Evolutionary conservation across 306 rosid genomes (phyloP), one percentile per base, ranked within the genome.

Genomic region (Lotus japonicus): DNA sequence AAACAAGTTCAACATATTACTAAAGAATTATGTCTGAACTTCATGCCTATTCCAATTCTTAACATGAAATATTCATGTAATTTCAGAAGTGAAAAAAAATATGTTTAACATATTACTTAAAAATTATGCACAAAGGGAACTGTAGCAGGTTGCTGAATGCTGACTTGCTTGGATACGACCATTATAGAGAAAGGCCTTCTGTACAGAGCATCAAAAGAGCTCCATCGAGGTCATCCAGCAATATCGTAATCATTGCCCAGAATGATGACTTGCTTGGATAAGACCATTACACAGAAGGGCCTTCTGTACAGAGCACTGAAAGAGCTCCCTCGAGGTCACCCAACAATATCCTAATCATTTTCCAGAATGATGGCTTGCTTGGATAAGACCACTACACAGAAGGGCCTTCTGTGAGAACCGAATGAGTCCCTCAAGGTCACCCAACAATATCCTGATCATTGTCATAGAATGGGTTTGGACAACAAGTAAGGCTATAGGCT

Each of bases 311-410:
- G 62, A 52, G 58, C 43, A 49, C 44, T 11, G 11, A 43, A 68
- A 67, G 57, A 39, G 70, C 53, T 58, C 64, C 56, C 11, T 18
- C 64, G 66, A 51, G 74, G 42, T 59, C 69, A 58, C 58, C 74
- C 21, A 59, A 14, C 49, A 48, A 50, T 17, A 36, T 14, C 49
- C 36, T 45, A 49, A 68, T 52, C n/a, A 38, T 38, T 38, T 11
- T 38, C 36, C 36, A 31, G 36, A 31, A 31, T 31, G 36, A 5
- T 31, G 36, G 36, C 36, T 31, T 5, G 36, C 36, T 31, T 31
- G 36, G 36, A 31, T 31, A 31, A 31, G 36, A 31, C 36, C 36
- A 31, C 5, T 31, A 31, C 36, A 31, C 36, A 31, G 36, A 31
- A 31, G 36, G 36, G 36, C 36, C 33, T 28, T 28, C 33, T 28